Evolutionary conservation across 1,139 yeast species (phyloP).

Genomic region (Yamadazyma trypodendri): DNA sequence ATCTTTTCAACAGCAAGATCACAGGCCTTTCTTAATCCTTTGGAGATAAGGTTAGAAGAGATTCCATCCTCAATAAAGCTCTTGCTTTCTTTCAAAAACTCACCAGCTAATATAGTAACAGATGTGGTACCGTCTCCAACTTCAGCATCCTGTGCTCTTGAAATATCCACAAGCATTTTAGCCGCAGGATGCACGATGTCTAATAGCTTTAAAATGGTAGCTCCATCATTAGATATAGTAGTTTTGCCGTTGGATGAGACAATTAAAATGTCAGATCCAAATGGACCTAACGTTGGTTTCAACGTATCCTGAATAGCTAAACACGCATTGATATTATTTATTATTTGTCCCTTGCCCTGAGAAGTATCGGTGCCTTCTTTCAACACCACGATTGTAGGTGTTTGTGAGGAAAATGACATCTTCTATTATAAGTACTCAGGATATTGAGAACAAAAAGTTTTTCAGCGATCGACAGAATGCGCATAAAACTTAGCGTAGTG

Average conservation of each 20-base stretch:
- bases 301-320: constrained; percentile 94
- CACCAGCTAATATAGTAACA: constrained; percentile 93
- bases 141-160: constrained; percentile 97
- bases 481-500: not conserved
- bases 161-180: constrained; percentile 87
- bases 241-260: constrained; percentile 83
- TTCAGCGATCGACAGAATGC: constrained; percentile 7
- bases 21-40: constrained; percentile 85
- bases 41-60: constrained; percentile 81
- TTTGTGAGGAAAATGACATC: constrained; percentile 88
- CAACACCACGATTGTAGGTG: constrained; percentile 95
- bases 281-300: constrained; percentile 93
- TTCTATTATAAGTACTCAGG: not conserved
- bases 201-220: constrained; percentile 85
- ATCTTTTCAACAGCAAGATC: constrained; percentile 72
- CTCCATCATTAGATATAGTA: constrained; percentile 97
- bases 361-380: constrained; percentile 97
- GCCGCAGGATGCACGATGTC: constrained; percentile 99
- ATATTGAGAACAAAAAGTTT: constrained; percentile 2
- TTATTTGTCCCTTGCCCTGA: constrained; percentile 94
- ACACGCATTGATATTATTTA: constrained; percentile 95
- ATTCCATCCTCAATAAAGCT: constrained; percentile 93
- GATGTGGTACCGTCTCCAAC: constrained; percentile 99
- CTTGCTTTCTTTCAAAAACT: constrained; percentile 86
- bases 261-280: constrained; percentile 92